Evolutionary conservation across 805 yeast species (phyloP).

Genomic region (Starmerella roubikii): DNA sequence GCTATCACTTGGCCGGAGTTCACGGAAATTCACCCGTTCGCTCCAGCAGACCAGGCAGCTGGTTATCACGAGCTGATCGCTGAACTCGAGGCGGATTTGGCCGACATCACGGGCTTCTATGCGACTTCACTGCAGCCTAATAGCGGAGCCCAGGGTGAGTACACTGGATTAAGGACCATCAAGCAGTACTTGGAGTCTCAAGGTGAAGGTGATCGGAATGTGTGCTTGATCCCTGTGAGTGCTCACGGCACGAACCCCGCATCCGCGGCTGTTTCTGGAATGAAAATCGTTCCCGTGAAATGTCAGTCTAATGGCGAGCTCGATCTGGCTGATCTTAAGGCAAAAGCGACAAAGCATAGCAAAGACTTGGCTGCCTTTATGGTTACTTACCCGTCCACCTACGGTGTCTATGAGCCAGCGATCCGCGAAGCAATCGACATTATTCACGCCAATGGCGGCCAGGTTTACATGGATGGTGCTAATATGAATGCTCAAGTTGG

Average conservation of each 20-base stretch:
- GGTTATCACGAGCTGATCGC: slow-evolving; percentile 68
- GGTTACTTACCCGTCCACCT: slow-evolving; percentile 97
- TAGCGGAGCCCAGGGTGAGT: slow-evolving; percentile 98
- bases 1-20: slow-evolving; percentile 94
- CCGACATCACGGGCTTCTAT: slow-evolving; percentile 85
- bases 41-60: slow-evolving; percentile 72
- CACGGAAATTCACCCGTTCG: slow-evolving; percentile 80
- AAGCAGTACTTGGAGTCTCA: slow-evolving; percentile 55
- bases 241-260: slow-evolving; percentile 99
- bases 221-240: slow-evolving; percentile 89
- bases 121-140: slow-evolving; percentile 90
- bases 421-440: slow-evolving; percentile 72
- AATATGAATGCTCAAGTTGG: slow-evolving; percentile 99
- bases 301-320: slow-evolving; percentile 77
- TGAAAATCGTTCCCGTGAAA: slow-evolving; percentile 85
- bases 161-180: slow-evolving; percentile 81
- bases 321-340: slow-evolving; percentile 60
- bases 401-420: slow-evolving; percentile 90
- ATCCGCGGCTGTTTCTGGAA: slow-evolving; percentile 92
- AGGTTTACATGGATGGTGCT: slow-evolving; percentile 96
- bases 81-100: slow-evolving; percentile 72
- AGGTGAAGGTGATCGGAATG: slow-evolving; percentile 62
- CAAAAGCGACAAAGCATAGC: slow-evolving; percentile 56
- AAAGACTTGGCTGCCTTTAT: slow-evolving; percentile 74
- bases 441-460: slow-evolving; percentile 80